Percentiles rank a stretch among this genome's conserved stretches.
Evolutionary conservation across 139 green algal genomes (phyloP).

Genomic region (Deuterostichococcus epilithicus): DNA sequence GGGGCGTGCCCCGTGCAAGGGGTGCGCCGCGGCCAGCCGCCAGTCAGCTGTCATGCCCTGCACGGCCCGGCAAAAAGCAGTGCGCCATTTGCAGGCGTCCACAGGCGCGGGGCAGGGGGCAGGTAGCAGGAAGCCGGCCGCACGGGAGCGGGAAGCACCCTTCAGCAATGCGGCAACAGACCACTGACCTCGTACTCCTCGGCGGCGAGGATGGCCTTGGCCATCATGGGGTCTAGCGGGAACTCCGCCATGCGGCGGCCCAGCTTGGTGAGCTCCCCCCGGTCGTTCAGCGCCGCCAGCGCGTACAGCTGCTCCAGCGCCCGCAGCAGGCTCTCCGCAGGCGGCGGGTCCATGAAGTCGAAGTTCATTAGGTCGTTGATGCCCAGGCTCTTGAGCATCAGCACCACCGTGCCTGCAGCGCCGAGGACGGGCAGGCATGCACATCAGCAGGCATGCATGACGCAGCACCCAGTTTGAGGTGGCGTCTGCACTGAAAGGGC

Average conservation of each 20-base stretch:
- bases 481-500: too few relatives aligned
- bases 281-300: slow-evolving; percentile 93
- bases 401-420: slow-evolving; percentile 88
- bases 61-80: too few relatives aligned
- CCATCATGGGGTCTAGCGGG: slow-evolving; percentile 93
- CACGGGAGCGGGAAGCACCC: background rate
- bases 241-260: slow-evolving; percentile 97
- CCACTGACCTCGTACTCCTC: slow-evolving; percentile 70
- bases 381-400: slow-evolving; percentile 95
- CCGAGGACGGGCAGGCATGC: too few relatives aligned
- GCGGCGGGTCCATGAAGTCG: slow-evolving; percentile 99
- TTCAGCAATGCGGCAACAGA: background rate
- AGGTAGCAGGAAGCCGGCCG: too few relatives aligned
- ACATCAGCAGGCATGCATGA: too few relatives aligned
- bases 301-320: slow-evolving; percentile 94
- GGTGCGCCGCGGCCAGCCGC: too few relatives aligned
- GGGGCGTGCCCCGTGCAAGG: too few relatives aligned
- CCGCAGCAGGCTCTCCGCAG: slow-evolving; percentile 85
- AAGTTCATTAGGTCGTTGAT: slow-evolving; percentile 98
- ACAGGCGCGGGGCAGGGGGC: too few relatives aligned
- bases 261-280: slow-evolving; percentile 86
- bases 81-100: too few relatives aligned
- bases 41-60: too few relatives aligned
- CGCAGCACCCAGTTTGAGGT: too few relatives aligned
- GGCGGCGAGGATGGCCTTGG: slow-evolving; percentile 86